Evolutionary conservation across 2,329 filamentous ascomycete genomes (phyloP), one percentile per base, ranked within the genome.

Genomic region (Elsinoe ampelina): DNA sequence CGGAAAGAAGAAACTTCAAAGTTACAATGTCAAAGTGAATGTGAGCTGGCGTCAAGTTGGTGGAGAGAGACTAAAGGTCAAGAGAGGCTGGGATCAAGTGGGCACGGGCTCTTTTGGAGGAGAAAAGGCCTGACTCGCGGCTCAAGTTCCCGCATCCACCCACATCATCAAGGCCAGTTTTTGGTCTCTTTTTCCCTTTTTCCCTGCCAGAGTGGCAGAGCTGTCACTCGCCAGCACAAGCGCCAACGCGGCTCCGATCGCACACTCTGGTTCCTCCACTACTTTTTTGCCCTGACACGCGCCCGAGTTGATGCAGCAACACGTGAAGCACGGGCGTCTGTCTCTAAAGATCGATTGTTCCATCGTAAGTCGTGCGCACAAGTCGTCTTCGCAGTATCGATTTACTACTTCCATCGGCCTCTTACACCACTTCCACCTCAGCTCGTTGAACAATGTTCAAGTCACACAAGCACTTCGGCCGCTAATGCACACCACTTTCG

Each of bases 81-180:
- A 52, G 48, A 52, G 48, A 52, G 48, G 48, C 48, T 52, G 48
- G 48, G 48, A 36, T 51, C 32, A n/a, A 39, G 32, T 38, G 35
- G 19, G 32, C 48, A 52, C 48, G 35, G 35, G 15, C 45, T 20
- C n/a, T 36, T 39, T 36, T 52, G 11, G 19, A 30, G 26, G 26
- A 30, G 26, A 30, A 30, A 30, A 30, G 26, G 26, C 26, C 26
- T 30, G 26, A 30, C 26, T 30, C 26, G 26, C 26, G 10, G 11
- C 17, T 19, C 41, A 30, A 22, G 8, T 22, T 12, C 13, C 26
- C 45, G 32, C 45, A 50, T 34, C 26, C 45, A 50, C 45, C 34
- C 45, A 50, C 45, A 50, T 50, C 45, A 50, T 50, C 26, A 22
- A 35, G 32, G 26, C 26, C 45, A 45, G 10, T 45, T 45, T 45